Evolutionary conservation across 495 filamentous ascomycete genomes (phyloP), one percentile per base, ranked within the genome.

Genomic region (Penicillium simplicissimum): DNA sequence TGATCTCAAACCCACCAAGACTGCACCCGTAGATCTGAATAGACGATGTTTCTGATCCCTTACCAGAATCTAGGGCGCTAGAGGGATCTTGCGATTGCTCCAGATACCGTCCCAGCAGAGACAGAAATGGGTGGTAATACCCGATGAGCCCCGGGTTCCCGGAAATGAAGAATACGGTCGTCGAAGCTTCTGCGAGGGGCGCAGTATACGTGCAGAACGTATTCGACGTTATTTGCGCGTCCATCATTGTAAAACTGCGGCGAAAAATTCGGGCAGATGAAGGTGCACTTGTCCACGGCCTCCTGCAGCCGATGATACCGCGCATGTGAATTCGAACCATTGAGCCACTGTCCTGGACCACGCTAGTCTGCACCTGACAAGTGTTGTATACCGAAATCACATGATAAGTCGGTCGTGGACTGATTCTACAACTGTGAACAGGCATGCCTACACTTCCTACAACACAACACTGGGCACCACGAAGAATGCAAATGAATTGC

Each of bases 121-220:
- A 86, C 23, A 92, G 79, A 73, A 96, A 97, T 1, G 83, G 79
- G 37, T 80, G 71, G 74, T 97, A 98, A 79, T 93, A 97, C 34
- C 75, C 77, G 48, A 96, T 87, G 36, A 96, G 76, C 0, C 94
- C 94, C 10, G 94, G 94, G 62, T 97, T 97, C 15, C 94, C 94
- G 31, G 92, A 81, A 42, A 97, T 85, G 72, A 96, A 91, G 77
- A 83, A 87, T 40, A 88, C 76, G 55, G 70, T 74, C 14, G 69
- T 67, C 5, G 71, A 63, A 0, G 58, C 17, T 4, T 62, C 43
- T 10, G 36, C 55, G 21, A 55, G 58, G 48, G 58, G 35, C 3
- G 45, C 53, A 42, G 67, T 61, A 40, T 67, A 63, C 9, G 65
- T 71, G 61, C 71, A 69, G 61, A 79, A 79, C 53, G 62, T 71